Percentiles rank a stretch among this genome's conserved stretches.
Conservation (phyloP, 805 yeast species). For the Limtongozyma cylindracea region DNA sequence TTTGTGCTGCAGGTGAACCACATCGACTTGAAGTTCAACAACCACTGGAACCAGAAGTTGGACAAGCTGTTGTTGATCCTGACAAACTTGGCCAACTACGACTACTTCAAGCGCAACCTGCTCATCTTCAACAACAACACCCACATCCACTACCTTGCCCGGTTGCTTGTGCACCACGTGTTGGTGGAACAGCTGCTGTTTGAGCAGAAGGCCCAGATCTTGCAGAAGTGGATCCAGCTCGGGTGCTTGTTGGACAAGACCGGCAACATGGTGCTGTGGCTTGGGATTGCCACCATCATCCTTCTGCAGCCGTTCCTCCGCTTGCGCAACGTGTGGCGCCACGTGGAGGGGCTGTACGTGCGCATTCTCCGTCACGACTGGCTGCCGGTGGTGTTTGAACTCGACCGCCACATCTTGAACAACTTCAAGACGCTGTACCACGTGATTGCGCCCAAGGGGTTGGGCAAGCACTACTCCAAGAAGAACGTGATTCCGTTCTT, state of each 20-base stretch:
- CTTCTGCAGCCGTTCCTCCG: slow-evolving; percentile 69
- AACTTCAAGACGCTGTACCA: slow-evolving; percentile 24
- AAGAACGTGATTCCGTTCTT: slow-evolving; percentile 69
- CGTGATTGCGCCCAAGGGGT: slow-evolving; percentile 69
- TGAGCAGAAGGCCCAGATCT: slow-evolving; percentile 28
- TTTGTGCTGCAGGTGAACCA: slow-evolving; percentile 40
- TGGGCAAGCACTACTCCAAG: slow-evolving; percentile 55
- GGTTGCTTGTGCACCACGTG: slow-evolving; percentile 42
- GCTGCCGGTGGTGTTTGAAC: slow-evolving; percentile 82
- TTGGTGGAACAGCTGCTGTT: slow-evolving; percentile 19
- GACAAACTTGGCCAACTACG: slow-evolving; percentile 11
- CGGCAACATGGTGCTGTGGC: slow-evolving; percentile 91
- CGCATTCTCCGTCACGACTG: slow-evolving; percentile 52
- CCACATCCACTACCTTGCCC: slow-evolving; percentile 58
- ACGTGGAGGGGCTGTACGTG: slow-evolving; percentile 31
- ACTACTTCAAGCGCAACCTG: slow-evolving; percentile 31
- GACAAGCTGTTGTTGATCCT: slow-evolving; percentile 54
- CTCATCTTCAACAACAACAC: slow-evolving; percentile 40
- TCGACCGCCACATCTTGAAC: slow-evolving; percentile 47
- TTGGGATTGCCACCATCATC: slow-evolving; percentile 63
- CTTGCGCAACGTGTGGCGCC: slow-evolving; percentile 48
- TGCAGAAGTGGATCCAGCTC: slow-evolving; percentile 67
- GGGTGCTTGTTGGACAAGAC: slow-evolving; percentile 53
- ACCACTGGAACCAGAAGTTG: slow-evolving; percentile 50
- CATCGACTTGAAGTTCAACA: slow-evolving; percentile 41